phyloP scores from a whole-genome alignment of 768 basidiomycete genomes.

The Gyrodon lividus region DNA sequence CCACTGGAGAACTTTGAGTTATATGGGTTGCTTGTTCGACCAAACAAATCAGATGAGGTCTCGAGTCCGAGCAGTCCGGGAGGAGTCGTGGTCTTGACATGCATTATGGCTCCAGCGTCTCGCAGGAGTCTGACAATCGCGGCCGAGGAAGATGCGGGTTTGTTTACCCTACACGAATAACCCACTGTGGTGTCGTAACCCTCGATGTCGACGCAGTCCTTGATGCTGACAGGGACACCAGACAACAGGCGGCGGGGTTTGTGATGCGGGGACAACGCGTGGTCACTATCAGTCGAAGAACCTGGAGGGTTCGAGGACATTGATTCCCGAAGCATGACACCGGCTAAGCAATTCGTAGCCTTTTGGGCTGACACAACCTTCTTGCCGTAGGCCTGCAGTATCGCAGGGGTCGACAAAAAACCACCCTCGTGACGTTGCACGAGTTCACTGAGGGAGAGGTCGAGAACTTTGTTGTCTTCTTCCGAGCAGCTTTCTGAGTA shows the following conservation, averaged over 20 bases:
- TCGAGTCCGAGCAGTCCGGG: slow-evolving; percentile 42
- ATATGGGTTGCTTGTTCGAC: slow-evolving; percentile 48
- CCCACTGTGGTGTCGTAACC: slow-evolving; percentile 49
- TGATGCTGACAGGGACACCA: slow-evolving; percentile 50
- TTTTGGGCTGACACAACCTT: slow-evolving; percentile 38
- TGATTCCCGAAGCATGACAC: slow-evolving; percentile 40
- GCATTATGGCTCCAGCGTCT: slow-evolving; percentile 42
- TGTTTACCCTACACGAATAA: slow-evolving; percentile 37
- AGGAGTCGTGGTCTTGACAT: slow-evolving; percentile 44
- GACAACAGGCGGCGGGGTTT: slow-evolving; percentile 31
- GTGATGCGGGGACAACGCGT: neutral
- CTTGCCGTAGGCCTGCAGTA: slow-evolving; percentile 43
- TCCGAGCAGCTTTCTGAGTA: slow-evolving; percentile 34
- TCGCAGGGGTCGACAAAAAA: slow-evolving; percentile 25
- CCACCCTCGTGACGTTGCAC: slow-evolving; percentile 32
- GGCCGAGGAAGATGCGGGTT: slow-evolving; percentile 35
- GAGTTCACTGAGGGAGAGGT: slow-evolving; percentile 36
- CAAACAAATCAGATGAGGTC: slow-evolving; percentile 44
- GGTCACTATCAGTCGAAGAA: slow-evolving; percentile 12
- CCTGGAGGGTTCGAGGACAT: slow-evolving; percentile 1
- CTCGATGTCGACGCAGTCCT: slow-evolving; percentile 45
- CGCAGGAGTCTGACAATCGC: slow-evolving; percentile 39
- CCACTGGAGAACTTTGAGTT: slow-evolving; percentile 41
- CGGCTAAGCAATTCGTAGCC: slow-evolving; percentile 51
- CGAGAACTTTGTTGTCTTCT: slow-evolving; percentile 36